Evolutionary conservation across 257 asterid species (phyloP).

Genomic region (Buddleja alternifolia): DNA sequence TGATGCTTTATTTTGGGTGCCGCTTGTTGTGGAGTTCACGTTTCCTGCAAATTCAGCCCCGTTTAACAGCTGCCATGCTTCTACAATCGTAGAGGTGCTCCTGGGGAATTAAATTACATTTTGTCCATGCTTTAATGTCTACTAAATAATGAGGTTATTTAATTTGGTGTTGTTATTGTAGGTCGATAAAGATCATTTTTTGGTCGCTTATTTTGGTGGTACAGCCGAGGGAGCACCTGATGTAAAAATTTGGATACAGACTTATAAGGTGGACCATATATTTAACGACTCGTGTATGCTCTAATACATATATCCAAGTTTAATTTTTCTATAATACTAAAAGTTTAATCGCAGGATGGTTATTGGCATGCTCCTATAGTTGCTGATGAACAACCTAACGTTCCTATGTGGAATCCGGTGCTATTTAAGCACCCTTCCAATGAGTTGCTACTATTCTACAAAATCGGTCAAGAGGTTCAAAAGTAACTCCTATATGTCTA

Average conservation of each 20-base stretch:
- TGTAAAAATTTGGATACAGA: constrained; percentile 88
- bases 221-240: constrained; percentile 85
- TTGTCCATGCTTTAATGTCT: constrained; percentile 17
- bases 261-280: constrained; percentile 61
- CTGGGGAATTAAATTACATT: not conserved
- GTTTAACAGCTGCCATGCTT: constrained; percentile 91
- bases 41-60: constrained; percentile 73
- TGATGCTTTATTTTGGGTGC: constrained; percentile 56
- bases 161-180: constrained; percentile 31
- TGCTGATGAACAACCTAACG: constrained; percentile 71
- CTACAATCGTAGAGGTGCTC: constrained; percentile 88
- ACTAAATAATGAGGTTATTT: not conserved
- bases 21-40: constrained; percentile 69
- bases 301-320: constrained; percentile 18
- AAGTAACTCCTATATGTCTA: constrained; percentile 62
- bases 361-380: constrained; percentile 74
- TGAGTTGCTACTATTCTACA: constrained; percentile 79
- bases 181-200: constrained; percentile 74
- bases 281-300: constrained; percentile 10
- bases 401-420: constrained; percentile 97
- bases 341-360: constrained; percentile 66
- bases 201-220: constrained; percentile 97
- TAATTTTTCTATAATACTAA: not conserved
- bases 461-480: constrained; percentile 85
- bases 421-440: constrained; percentile 70